Conservation (phyloP, 106 monocot genomes). For the Dioscorea zingiberensis region DNA sequence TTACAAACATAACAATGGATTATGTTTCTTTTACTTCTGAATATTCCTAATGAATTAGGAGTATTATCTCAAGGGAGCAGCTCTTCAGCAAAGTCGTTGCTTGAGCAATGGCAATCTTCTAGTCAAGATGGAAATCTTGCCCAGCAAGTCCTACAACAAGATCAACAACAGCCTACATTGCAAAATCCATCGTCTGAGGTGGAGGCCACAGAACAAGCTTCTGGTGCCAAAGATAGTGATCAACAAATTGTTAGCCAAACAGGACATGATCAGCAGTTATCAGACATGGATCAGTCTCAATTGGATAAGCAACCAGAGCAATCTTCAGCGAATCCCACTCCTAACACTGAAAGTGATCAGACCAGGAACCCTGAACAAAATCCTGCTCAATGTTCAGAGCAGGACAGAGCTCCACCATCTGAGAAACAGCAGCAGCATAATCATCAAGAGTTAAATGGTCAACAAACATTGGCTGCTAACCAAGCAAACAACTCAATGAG, state of each 20-base stretch:
- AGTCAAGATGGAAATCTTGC: constrained; percentile 26
- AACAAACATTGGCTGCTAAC: constrained; percentile 36
- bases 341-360: constrained; percentile 28
- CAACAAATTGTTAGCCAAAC: constrained; percentile 19
- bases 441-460: constrained; percentile 21
- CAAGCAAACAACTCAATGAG: constrained; percentile 38
- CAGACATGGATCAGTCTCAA: constrained; percentile 23
- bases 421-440: constrained; percentile 19
- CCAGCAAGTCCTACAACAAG: constrained; percentile 28
- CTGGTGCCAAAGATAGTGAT: constrained; percentile 21
- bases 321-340: constrained; percentile 11
- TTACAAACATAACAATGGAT: no score
- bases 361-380: constrained; percentile 20
- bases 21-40: background rate
- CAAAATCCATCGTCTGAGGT: constrained; percentile 19
- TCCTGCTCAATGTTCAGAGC: constrained; percentile 15
- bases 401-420: constrained; percentile 13
- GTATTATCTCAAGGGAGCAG: constrained; percentile 16
- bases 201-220: constrained; percentile 13
- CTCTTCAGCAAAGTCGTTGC: constrained; percentile 30
- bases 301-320: constrained; percentile 12
- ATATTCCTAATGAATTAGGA: background rate
- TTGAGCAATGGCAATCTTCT: constrained; percentile 34
- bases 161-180: constrained; percentile 30
- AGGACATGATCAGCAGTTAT: constrained; percentile 11